Percentiles rank a stretch among this genome's conserved stretches.
Conservation (phyloP, 345 rosid genomes). For the Melaleuca quinquenervia region DNA sequence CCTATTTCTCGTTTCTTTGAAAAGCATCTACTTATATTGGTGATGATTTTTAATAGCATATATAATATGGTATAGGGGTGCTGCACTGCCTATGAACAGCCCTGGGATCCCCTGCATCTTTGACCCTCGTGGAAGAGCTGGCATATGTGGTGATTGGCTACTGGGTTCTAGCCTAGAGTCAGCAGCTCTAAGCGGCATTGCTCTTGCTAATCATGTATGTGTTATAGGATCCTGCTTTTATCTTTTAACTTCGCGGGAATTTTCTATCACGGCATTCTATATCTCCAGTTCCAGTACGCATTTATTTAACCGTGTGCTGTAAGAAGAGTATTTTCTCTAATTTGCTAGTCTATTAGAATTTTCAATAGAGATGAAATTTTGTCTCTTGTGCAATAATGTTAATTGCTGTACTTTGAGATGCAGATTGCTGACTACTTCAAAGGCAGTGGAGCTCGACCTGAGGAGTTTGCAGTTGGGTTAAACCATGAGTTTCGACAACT, state of each 20-base stretch:
- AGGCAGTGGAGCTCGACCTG: slow-evolving; percentile 32
- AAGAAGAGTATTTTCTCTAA: background rate
- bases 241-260: background rate
- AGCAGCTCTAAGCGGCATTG: slow-evolving; percentile 80
- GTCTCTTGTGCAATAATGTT: background rate
- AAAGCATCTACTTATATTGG: background rate
- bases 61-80: slow-evolving; percentile 50
- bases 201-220: slow-evolving; percentile 71
- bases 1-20: background rate
- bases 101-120: slow-evolving; percentile 67
- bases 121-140: slow-evolving; percentile 85
- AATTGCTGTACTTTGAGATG: background rate
- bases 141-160: slow-evolving; percentile 94
- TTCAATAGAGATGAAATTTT: background rate
- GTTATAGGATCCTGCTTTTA: background rate
- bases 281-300: background rate
- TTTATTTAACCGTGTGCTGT: background rate
- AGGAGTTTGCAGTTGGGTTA: slow-evolving; percentile 63
- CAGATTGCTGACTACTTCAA: slow-evolving; percentile 63
- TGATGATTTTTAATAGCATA: background rate
- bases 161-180: slow-evolving; percentile 78
- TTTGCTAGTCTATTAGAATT: background rate
- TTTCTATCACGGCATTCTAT: background rate
- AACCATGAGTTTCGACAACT: slow-evolving; percentile 41
- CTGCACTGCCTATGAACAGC: slow-evolving; percentile 79